Evolutionary conservation across 2,329 filamentous ascomycete species (phyloP).

Genomic region (Leptosphaerulina australis): DNA sequence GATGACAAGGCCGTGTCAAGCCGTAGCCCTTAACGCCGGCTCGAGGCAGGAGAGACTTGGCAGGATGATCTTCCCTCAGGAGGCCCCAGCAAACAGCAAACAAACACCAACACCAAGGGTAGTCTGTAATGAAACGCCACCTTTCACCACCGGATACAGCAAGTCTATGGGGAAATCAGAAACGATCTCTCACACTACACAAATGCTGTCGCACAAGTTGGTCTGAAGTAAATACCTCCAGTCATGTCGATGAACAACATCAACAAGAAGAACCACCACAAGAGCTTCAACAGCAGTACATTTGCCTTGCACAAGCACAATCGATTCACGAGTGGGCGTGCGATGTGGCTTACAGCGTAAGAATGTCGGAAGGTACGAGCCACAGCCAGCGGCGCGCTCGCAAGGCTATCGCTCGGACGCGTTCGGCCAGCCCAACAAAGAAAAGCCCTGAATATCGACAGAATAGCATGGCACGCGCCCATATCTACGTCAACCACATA

Average conservation of each 20-base stretch:
- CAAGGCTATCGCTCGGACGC: slow-evolving; percentile 1
- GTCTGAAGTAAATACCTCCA: too few species aligned
- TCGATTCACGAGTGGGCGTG: background rate
- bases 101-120: background rate
- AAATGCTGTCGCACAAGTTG: too few species aligned
- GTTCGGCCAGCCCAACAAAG: slow-evolving; percentile 4
- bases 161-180: background rate
- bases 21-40: too few species aligned
- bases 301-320: background rate
- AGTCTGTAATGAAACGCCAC: slow-evolving; percentile 4
- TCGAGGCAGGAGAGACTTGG: too few species aligned
- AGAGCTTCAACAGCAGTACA: background rate
- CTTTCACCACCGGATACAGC: slow-evolving; percentile 2
- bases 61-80: background rate
- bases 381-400: background rate
- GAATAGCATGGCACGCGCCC: background rate
- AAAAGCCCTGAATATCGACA: slow-evolving; percentile 3
- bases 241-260: background rate
- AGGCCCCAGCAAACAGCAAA: background rate
- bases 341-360: background rate
- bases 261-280: background rate
- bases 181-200: background rate
- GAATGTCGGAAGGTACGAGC: slow-evolving; percentile 1
- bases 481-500: slow-evolving; percentile 2
- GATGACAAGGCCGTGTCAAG: too few species aligned